Evolutionary conservation across 805 yeast species (phyloP).

Genomic region (Ogataea nakhonphanomensis): DNA sequence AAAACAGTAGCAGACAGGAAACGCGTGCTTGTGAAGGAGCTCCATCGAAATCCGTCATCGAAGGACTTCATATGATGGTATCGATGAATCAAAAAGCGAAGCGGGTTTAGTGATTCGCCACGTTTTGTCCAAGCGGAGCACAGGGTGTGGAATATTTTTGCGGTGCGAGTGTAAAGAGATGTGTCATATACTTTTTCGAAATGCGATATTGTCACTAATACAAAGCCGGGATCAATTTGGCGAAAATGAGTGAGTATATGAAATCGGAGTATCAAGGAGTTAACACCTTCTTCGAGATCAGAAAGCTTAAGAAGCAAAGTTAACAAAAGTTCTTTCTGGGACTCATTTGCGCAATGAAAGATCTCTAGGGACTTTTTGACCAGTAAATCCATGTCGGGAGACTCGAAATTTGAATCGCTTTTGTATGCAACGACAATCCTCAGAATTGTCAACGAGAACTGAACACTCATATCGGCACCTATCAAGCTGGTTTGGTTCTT

Average conservation of each 20-base stretch:
- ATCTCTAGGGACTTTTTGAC: too few species aligned
- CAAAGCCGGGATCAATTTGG: neutral
- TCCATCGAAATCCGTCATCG: slow-evolving; percentile 6
- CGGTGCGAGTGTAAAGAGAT: slow-evolving; percentile 12
- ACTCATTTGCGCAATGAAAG: too few species aligned
- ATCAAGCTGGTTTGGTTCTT: too few species aligned
- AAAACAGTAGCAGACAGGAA: neutral
- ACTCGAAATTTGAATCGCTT: too few species aligned
- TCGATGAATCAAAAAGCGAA: slow-evolving; percentile 2
- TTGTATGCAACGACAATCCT: too few species aligned
- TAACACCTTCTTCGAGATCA: neutral
- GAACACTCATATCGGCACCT: neutral
- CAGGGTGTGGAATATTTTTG: slow-evolving; percentile 9
- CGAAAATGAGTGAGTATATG: neutral
- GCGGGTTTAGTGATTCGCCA: slow-evolving; percentile 1
- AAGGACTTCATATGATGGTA: slow-evolving; percentile 1
- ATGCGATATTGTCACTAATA: slow-evolving; percentile 1
- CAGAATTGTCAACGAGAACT: neutral
- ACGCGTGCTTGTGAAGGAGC: neutral
- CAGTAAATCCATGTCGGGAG: too few species aligned
- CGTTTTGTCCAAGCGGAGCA: slow-evolving; percentile 6
- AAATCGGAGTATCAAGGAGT: neutral
- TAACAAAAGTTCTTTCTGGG: too few species aligned
- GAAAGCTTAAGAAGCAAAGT: neutral
- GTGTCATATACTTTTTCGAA: neutral